Evolutionary conservation across 2,329 filamentous ascomycete genomes (phyloP).

Genomic region (Ophiostoma sp.): DNA sequence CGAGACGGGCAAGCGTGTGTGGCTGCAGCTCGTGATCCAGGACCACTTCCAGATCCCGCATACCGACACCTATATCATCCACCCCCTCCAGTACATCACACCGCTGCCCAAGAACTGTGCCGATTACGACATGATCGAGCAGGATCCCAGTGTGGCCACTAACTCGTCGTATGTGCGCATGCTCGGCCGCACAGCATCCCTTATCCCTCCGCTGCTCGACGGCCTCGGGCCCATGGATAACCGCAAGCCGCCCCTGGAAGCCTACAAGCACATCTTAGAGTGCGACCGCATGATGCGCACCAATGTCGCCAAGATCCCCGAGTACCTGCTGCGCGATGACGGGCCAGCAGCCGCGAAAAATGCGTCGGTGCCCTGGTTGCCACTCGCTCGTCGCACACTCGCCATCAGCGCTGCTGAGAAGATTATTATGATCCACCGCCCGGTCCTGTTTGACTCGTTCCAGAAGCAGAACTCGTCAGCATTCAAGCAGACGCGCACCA

Average conservation of each 20-base stretch:
- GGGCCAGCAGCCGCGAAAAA: background rate
- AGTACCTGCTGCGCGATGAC: constrained; percentile 31
- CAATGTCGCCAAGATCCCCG: constrained; percentile 32
- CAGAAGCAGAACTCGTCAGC: constrained; percentile 15
- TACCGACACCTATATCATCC: constrained; percentile 35
- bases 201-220: constrained; percentile 32
- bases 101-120: constrained; percentile 32
- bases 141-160: constrained; percentile 18
- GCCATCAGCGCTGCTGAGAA: constrained; percentile 37
- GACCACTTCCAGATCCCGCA: constrained; percentile 35
- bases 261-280: constrained; percentile 27
- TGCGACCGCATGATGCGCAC: constrained; percentile 32
- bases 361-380: constrained; percentile 29
- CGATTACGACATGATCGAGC: constrained; percentile 30
- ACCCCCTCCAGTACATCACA: constrained; percentile 33
- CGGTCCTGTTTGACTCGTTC: constrained; percentile 32
- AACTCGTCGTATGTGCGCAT: constrained; percentile 29
- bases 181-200: constrained; percentile 30
- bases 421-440: constrained; percentile 38
- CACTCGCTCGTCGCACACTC: constrained; percentile 33
- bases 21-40: constrained; percentile 36
- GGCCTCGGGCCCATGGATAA: constrained; percentile 32
- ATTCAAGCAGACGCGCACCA: background rate
- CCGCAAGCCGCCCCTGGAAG: constrained; percentile 29
- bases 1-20: constrained; percentile 34